Conservation (phyloP, 2,329 filamentous ascomycete species). For the Nothomitra cinnamomea region DNA sequence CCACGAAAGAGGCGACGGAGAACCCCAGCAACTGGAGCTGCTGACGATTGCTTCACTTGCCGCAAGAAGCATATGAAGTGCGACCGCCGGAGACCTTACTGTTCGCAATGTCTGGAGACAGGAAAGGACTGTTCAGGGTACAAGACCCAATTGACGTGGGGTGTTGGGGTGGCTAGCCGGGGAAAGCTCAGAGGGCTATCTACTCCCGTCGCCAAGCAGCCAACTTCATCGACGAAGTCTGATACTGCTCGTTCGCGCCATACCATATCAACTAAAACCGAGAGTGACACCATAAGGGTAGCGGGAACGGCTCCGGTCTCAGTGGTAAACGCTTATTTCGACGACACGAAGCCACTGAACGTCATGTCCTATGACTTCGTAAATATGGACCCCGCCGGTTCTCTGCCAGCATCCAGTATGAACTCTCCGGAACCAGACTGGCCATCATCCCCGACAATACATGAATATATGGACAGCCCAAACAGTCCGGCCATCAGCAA, state of each 20-base stretch:
- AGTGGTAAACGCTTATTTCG: neutral
- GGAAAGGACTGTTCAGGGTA: conserved; percentile 91
- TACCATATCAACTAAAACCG: neutral
- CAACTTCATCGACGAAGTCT: conserved; percentile 16
- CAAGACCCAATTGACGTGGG: conserved; percentile 93
- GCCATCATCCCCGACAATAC: neutral
- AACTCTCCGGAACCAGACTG: conserved; percentile 4
- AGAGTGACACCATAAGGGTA: neutral
- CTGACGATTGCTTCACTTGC: conserved; percentile 92
- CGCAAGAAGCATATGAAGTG: conserved; percentile 69
- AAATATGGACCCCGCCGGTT: conserved; percentile 11
- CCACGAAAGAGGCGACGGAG: conserved; percentile 61
- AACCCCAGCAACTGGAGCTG: conserved; percentile 72
- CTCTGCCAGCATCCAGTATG: neutral
- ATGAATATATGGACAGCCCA: neutral
- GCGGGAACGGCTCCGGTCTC: neutral
- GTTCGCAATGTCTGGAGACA: conserved; percentile 80
- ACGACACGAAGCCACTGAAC: neutral
- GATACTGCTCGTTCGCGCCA: neutral
- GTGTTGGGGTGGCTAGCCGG: conserved; percentile 83
- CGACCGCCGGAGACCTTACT: conserved; percentile 84
- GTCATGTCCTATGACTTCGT: conserved; percentile 11
- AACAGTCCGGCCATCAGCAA: conserved; percentile 19
- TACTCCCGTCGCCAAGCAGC: conserved; percentile 38
- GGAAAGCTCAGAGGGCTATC: conserved; percentile 86